These are phyloP conservation scores for Herpotrichia juniperi DNA, from an alignment of 2,329 filamentous ascomycete genomes.

Conservation along the genomic window DNA sequence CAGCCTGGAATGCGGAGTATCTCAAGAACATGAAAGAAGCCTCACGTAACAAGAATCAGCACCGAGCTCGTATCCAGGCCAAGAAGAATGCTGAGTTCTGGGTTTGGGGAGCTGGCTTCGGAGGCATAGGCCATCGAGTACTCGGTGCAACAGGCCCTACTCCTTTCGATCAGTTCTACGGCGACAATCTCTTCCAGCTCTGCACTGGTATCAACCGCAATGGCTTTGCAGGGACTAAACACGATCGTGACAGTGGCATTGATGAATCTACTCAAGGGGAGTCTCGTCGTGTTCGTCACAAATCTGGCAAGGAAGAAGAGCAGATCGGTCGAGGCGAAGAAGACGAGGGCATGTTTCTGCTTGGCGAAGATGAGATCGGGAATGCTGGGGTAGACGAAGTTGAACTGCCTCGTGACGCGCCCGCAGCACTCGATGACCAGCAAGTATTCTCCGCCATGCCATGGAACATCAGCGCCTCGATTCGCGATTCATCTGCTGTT, in stretches of 20 bases:
- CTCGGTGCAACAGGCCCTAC: constrained; percentile 49
- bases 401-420: constrained; percentile 74
- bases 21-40: constrained; percentile 63
- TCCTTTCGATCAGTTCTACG: constrained; percentile 65
- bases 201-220: constrained; percentile 49
- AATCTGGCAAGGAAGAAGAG: constrained; percentile 37
- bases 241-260: constrained; percentile 40
- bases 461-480: constrained; percentile 68
- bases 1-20: constrained; percentile 65
- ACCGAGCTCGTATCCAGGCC: constrained; percentile 53
- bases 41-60: constrained; percentile 50
- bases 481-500: constrained; percentile 56
- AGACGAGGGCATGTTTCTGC: constrained; percentile 35
- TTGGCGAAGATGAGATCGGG: constrained; percentile 15
- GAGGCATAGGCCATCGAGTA: constrained; percentile 57
- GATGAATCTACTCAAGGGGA: constrained; percentile 41
- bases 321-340: constrained; percentile 44
- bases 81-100: constrained; percentile 69
- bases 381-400: constrained; percentile 49
- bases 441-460: constrained; percentile 70
- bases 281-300: constrained; percentile 41
- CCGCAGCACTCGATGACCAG: constrained; percentile 70
- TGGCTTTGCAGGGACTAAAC: constrained; percentile 32
- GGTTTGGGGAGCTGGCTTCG: constrained; percentile 64
- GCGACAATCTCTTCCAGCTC: constrained; percentile 58